phyloP scores from a whole-genome alignment of 164 flowering plant genomes.

The Stephania cephalantha region DNA sequence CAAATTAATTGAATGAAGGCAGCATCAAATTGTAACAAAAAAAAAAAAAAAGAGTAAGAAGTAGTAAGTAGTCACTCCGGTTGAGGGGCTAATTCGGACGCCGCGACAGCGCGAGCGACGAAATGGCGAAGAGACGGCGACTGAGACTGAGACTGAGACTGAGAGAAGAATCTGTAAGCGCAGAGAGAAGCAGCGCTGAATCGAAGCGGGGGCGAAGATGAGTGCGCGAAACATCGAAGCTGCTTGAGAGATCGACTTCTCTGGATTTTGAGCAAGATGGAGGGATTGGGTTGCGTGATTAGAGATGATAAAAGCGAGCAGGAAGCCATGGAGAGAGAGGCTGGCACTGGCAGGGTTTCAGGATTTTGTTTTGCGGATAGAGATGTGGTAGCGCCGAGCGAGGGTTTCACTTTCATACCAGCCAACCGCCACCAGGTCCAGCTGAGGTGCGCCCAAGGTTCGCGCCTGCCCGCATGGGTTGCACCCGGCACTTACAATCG shows the following conservation, averaged over 20 bases:
- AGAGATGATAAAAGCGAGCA: neutral
- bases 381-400: no score
- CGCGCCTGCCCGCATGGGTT: no score
- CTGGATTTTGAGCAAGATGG: neutral
- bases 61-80: neutral
- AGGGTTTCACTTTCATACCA: no score
- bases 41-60: no score
- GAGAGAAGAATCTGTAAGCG: neutral
- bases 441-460: no score
- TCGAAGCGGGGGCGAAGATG: neutral
- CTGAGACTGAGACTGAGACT: neutral
- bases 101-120: neutral
- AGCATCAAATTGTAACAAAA: no score
- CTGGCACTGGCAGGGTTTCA: no score
- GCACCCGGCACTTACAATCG: no score
- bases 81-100: neutral
- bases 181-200: neutral
- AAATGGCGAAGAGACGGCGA: slow-evolving; percentile 1
- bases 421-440: no score
- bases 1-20: no score
- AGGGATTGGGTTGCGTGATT: neutral
- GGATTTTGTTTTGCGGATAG: no score
- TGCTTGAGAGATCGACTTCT: neutral
- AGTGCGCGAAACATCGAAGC: neutral
- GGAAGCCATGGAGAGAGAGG: neutral